Evolutionary conservation across 257 asterid species (phyloP), one percentile per base, ranked within the genome.

Genomic region (Ocimum tenuiflorum): DNA sequence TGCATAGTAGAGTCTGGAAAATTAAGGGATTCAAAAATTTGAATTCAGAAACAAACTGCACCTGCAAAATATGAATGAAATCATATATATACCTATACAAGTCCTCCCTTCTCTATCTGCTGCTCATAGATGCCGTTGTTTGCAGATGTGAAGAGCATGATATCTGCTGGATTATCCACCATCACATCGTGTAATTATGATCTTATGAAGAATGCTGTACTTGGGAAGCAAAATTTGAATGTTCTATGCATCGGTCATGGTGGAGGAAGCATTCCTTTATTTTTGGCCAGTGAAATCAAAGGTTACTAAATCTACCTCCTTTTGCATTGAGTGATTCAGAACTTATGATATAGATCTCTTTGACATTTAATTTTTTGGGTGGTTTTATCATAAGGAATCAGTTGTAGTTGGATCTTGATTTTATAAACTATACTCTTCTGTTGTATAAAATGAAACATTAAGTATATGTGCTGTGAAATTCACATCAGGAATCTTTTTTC

Each of bases 221-320:
- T 53, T 68, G 96, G 89, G 78, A 79, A 76, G 73, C 84, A 79
- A 71, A 69, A 20, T 27, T 74, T 86, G 85, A 86, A 81, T 20
- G 64, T 88, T 68, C 81, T 91, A 65, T 88, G 97, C 82, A 82
- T 91, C 17, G 97, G 97, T 11, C 97, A 91, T 72, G 97, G 97
- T 33, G 97, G 97, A 72, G 97, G 97, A 73, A 88, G 97, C 84
- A 73, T 91, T 52, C 97, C 97, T 9, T 72, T 91, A 70, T 88
- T 83, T 75, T 63, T 91, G 79, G 94, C 97, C 19, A 81, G 78
- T 77, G 78, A 84, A 69, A 78, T 91, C 72, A 77, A 50, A 83
- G 97, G 97, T 88, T 57, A n/a, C 77, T 41, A 38, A 46, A 43
- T 43, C 27, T 38, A 63, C n/a, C 13, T 31, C 17, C 31, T 53